Evolutionary conservation across 306 rosid species (phyloP), one percentile per base, ranked within the genome.

Genomic region (Trifolium dubium): DNA sequence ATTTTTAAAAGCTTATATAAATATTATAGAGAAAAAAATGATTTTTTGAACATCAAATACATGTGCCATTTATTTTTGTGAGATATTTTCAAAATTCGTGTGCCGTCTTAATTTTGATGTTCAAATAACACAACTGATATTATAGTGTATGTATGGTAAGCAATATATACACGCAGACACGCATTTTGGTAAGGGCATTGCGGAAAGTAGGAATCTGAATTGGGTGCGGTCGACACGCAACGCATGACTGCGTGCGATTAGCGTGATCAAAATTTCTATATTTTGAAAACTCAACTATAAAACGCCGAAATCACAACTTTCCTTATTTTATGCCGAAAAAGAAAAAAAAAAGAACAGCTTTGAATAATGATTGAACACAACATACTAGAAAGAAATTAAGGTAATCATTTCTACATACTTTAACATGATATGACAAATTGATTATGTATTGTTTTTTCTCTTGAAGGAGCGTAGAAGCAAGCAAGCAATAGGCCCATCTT

Each of bases 401-500:
- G 8, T 69, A 51, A 75, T 44, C 37, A 78, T 83, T 53, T 34
- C 62, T 29, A 63, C 18, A 62, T 30, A 46, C 70, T 65, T 60
- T 68, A 15, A n/a, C 34, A 64, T 49, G 67, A 77, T 65, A 39
- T 64, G 39, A 53, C 77, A 81, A 15, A 50, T 34, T 70, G 23
- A 43, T n/a, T 19, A 43, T 12, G 35, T 44, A 19, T 35, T 3
- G 28, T 17, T 49, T 40, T 14, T 61, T 28, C 8, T 13, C 70
- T 51, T 56, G 32, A 53, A 65, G 77, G 72, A 64, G 63, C 43
- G 34, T 50, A 13, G 46, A 53, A 64, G 55, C 31, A 58, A 64
- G 55, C 31, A 58, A 43, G 23, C 23, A 23, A 43, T 23, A 59
- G 78, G 64, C 54, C 71, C 76, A 64, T 79, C 68, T 79, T 68